phyloP scores from a whole-genome alignment of 164 flowering plant genomes.

The Stephania yunnanensis region DNA sequence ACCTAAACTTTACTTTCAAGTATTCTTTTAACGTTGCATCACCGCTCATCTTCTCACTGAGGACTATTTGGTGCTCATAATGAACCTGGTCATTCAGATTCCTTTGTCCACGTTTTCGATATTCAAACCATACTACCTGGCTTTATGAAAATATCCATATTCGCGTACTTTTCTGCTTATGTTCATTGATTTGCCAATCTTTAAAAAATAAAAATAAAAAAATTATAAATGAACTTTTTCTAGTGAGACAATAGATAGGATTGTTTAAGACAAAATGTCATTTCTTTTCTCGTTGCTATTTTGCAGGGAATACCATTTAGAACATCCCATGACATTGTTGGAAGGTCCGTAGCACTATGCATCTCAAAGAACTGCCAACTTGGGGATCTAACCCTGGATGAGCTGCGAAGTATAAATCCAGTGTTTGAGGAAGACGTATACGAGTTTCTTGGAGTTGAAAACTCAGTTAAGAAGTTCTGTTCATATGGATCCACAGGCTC shows the following conservation, averaged over 20 bases:
- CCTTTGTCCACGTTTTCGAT: too few relatives aligned
- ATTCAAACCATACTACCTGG: background rate
- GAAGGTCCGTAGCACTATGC: constrained; percentile 76
- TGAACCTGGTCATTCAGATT: too few relatives aligned
- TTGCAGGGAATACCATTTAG: constrained; percentile 90
- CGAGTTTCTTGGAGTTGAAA: constrained; percentile 81
- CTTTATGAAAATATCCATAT: background rate
- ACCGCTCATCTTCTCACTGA: background rate
- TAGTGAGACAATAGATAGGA: background rate
- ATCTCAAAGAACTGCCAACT: constrained; percentile 62
- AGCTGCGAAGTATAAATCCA: constrained; percentile 45
- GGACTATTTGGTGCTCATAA: background rate
- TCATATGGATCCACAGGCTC: constrained; percentile 96
- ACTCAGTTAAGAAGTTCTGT: constrained; percentile 70
- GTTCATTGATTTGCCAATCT: too few relatives aligned
- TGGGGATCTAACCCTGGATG: constrained; percentile 59
- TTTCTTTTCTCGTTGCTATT: background rate
- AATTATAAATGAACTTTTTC: background rate
- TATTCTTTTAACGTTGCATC: background rate
- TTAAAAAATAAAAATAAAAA: too few relatives aligned
- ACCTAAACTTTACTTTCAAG: background rate
- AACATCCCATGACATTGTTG: constrained; percentile 94
- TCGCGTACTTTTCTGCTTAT: background rate
- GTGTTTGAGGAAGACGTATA: constrained; percentile 39
- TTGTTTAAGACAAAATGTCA: background rate